Evolutionary conservation across 1,284 basidiomycete species (phyloP), one percentile per base, ranked within the genome.

Genomic region (Ceratobasidium sp.): DNA sequence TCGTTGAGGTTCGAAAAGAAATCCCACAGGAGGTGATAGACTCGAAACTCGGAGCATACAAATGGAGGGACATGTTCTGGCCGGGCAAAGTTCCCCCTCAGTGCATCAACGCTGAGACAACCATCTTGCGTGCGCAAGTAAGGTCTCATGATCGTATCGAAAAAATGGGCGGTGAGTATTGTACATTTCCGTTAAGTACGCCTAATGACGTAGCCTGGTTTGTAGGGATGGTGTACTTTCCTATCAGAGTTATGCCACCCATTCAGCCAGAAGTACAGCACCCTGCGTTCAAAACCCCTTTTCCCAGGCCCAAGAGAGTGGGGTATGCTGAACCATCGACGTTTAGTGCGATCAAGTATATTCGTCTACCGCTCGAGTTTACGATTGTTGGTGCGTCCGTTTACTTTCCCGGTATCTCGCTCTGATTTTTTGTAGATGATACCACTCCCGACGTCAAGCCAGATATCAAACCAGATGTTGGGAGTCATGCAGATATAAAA

Each of bases 1-100:
- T 65, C 3, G 62, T 65, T 49, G 62, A 65, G 42, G 62, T 65
- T 32, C 32, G 62, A 12, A 49, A 65, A 35, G 62, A 65, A 43
- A 27, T 65, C 7, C 50, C 62, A 12, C 49, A 65, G 35, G 62
- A 53, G 3, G 62, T 65, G 17, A 65, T 65, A 12, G 62, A 65
- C 22, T 40, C 62, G 15, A 65, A 65, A 32, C 29, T 65, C 2
- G 62, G 62, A 31, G 49, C 62, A 25, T 65, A 65, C 38, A 52
- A 34, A 52, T 65, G 62, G 62, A 29, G n/a, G 5, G 62, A 65
- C 22, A 54, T 54, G 40, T 22, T 65, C 22, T 38, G n/a, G n/a
- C n/a, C n/a, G n/a, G n/a, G n/a, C n/a, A 52, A n/a, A 31, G 32
- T 15, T 25, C 53, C 27, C 50, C 38, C 12, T 25, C 47, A 6